A percentile compares a stretch with the other conserved stretches of the same genome.
phyloP scores from a whole-genome alignment of 192 early-diverging fungal genomes.

The Coemansia sp. region DNA sequence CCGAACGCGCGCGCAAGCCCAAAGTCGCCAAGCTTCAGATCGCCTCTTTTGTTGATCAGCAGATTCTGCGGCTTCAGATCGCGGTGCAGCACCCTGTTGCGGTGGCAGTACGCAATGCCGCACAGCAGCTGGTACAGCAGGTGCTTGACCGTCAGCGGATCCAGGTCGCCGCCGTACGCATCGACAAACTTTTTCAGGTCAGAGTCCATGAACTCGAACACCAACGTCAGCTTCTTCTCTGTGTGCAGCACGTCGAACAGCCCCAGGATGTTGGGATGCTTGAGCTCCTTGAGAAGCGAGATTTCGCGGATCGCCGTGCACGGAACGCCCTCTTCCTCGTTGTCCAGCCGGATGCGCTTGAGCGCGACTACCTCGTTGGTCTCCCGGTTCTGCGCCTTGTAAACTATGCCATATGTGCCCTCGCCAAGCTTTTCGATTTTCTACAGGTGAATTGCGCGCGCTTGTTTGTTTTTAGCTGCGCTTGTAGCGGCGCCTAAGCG shows the following conservation, averaged over 20 bases:
- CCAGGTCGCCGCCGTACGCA: slow-evolving; percentile 76
- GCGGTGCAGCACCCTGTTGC: slow-evolving; percentile 91
- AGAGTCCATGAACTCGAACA: slow-evolving; percentile 98
- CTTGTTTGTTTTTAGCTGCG: no score
- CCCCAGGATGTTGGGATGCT: slow-evolving; percentile 70
- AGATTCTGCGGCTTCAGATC: slow-evolving; percentile 89
- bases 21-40: slow-evolving; percentile 89
- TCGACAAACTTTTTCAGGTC: slow-evolving; percentile 99
- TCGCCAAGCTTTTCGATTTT: slow-evolving; percentile 99
- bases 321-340: slow-evolving; percentile 81
- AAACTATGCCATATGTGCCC: slow-evolving; percentile 98
- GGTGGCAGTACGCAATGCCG: slow-evolving; percentile 97
- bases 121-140: slow-evolving; percentile 96
- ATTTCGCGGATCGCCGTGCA: slow-evolving; percentile 80
- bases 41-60: slow-evolving; percentile 90
- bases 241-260: slow-evolving; percentile 97
- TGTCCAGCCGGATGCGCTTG: slow-evolving; percentile 89
- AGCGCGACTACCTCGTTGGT: slow-evolving; percentile 96
- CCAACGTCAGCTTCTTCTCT: slow-evolving; percentile 95
- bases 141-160: slow-evolving; percentile 82
- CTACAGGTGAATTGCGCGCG: slow-evolving; percentile 41
- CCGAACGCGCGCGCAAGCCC: slow-evolving; percentile 96
- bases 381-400: slow-evolving; percentile 96
- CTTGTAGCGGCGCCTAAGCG: no score
- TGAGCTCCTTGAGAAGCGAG: slow-evolving; percentile 77